phyloP scores from a whole-genome alignment of 78 protist species.

The Emiliania huxleyi region DNA sequence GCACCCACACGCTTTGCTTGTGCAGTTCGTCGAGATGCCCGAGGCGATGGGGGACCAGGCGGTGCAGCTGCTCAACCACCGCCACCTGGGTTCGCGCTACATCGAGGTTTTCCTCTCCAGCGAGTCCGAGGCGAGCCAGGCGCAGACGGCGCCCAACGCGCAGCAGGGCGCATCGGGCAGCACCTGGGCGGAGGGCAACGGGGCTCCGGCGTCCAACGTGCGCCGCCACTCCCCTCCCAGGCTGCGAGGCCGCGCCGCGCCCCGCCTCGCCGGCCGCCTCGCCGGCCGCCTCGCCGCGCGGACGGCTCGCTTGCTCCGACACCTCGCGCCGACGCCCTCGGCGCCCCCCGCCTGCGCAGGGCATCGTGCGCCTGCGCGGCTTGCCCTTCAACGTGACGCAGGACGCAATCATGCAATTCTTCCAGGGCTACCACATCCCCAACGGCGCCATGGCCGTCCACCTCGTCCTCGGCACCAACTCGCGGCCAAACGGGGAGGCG shows the following conservation, averaged over 20 bases:
- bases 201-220: too few species aligned
- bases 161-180: too few species aligned
- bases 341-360: background rate
- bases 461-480: background rate
- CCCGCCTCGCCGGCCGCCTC: too few species aligned
- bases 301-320: too few species aligned
- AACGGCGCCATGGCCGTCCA: background rate
- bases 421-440: background rate
- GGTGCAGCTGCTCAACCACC: background rate
- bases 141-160: background rate
- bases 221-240: too few species aligned
- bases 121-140: background rate
- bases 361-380: constrained; percentile 5
- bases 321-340: too few species aligned
- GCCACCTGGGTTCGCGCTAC: background rate
- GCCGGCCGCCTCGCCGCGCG: too few species aligned
- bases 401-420: background rate
- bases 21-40: background rate
- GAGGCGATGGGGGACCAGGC: background rate
- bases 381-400: background rate
- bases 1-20: too few species aligned
- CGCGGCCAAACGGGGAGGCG: constrained; percentile 23
- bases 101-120: constrained; percentile 19
- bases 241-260: too few species aligned
- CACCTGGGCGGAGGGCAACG: too few species aligned